phyloP scores from a whole-genome alignment of 2,329 filamentous ascomycete species.

The Fusarium penzigii region DNA sequence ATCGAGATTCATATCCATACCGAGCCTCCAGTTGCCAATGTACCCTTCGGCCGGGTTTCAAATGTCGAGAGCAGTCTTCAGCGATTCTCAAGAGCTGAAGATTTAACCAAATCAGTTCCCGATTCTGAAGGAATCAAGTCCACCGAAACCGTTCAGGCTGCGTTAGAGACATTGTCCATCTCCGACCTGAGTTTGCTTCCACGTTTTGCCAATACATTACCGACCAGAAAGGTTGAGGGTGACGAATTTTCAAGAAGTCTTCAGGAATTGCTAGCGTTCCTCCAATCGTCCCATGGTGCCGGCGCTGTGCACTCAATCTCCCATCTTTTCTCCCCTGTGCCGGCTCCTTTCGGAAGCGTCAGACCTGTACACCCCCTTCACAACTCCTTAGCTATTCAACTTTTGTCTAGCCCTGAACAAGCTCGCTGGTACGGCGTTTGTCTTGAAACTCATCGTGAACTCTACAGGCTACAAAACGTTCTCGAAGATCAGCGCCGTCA shows the following conservation, averaged over 20 bases:
- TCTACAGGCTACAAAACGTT: conserved; percentile 43
- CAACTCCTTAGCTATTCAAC: conserved; percentile 53
- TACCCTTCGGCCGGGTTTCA: conserved; percentile 42
- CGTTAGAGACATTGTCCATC: conserved; percentile 50
- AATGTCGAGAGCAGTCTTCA: conserved; percentile 52
- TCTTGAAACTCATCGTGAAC: conserved; percentile 51
- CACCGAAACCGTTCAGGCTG: conserved; percentile 34
- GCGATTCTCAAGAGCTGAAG: conserved; percentile 44
- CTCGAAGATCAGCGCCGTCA: conserved; percentile 45
- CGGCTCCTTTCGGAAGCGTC: conserved; percentile 20
- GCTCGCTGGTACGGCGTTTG: conserved; percentile 53
- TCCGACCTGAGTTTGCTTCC: conserved; percentile 44
- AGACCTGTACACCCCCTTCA: conserved; percentile 61
- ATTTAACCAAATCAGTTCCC: conserved; percentile 30
- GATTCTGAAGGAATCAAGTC: conserved; percentile 16
- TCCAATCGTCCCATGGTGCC: conserved; percentile 35
- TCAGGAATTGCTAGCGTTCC: conserved; percentile 31
- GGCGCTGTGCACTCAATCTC: conserved; percentile 35
- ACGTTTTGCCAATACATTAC: conserved; percentile 31
- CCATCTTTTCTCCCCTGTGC: conserved; percentile 37
- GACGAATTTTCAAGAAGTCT: conserved; percentile 14
- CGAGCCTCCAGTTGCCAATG: conserved; percentile 34
- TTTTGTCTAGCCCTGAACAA: conserved; percentile 41
- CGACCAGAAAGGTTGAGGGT: conserved; percentile 5
- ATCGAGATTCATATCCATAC: conserved; percentile 80